These are phyloP conservation scores for Chaetoceros tenuissimus DNA, from an alignment of 108 stramenopile genomes.

Conservation along the genomic window DNA sequence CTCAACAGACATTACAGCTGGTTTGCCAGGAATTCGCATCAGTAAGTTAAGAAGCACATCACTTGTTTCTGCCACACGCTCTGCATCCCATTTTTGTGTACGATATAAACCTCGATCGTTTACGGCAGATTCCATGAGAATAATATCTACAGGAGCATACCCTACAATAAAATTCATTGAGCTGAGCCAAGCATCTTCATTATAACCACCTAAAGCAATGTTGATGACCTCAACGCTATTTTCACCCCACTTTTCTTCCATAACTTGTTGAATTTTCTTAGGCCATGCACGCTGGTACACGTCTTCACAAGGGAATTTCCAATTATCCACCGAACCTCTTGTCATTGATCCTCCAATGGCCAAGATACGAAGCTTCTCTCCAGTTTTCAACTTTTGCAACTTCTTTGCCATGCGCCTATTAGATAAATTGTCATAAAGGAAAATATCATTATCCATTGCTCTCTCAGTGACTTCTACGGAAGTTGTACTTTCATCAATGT, in stretches of 20 bases:
- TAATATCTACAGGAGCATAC: slow-evolving; percentile 3
- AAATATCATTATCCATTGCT: too few relatives aligned
- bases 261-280: slow-evolving; percentile 6
- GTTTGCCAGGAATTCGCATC: slow-evolving; percentile 1
- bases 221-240: slow-evolving; percentile 1
- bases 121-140: slow-evolving; percentile 9
- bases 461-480: too few relatives aligned
- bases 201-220: slow-evolving; percentile 3
- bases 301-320: too few relatives aligned
- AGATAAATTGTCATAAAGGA: too few relatives aligned
- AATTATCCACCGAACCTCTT: slow-evolving; percentile 2
- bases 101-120: slow-evolving; percentile 7
- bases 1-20: slow-evolving; percentile 12
- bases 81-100: neutral
- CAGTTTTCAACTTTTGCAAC: too few relatives aligned
- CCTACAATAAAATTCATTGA: neutral
- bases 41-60: slow-evolving; percentile 1
- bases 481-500: too few relatives aligned
- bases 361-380: too few relatives aligned
- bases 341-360: slow-evolving; percentile 10
- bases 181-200: slow-evolving; percentile 5
- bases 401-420: too few relatives aligned
- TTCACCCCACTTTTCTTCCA: slow-evolving; percentile 5
- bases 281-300: slow-evolving; percentile 6
- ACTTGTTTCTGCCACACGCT: slow-evolving; percentile 2